Evolutionary conservation across 2,329 filamentous ascomycete genomes (phyloP), one percentile per base, ranked within the genome.

Genomic region (Alternaria incomplexa): DNA sequence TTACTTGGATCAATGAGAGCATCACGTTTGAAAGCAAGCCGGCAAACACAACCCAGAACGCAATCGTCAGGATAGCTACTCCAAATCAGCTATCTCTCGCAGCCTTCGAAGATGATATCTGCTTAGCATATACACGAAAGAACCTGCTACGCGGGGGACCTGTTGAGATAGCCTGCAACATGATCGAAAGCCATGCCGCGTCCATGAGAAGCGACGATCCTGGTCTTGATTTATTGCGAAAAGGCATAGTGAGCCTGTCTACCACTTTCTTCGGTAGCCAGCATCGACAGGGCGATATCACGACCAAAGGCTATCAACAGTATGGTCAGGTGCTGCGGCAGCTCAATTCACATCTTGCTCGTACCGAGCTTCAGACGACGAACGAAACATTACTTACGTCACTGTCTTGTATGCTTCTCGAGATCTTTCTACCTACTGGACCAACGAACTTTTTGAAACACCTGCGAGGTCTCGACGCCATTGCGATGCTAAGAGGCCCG

Each of bases 351-450:
- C 66, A 72, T 47, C 56, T 76, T 13, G 32, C 61, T 3, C 53
- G 61, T 15, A 64, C 72, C 2, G 53, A 67, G 7, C 57, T 68
- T 3, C 73, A 75, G 40, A 70, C 62, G 1, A 63, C 66, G 5
- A 65, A 75, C 44, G 69, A 74, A 40, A 76, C 73, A 3, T 64
- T 76, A 5, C 62, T 76, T 13, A 71, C 73, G 0, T 66, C 67
- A 2, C 45, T 74, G 6, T 72, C 70, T 3, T 75, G 73, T 53
- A 73, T 71, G 65, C 68, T 76, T 23, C 62, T 73, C 2, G 74
- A 77, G 50, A 69, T 75, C 3, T 76, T 75, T 44, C 51, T 74
- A 23, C 74, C 74, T 0, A 74, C 69, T 12, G 74, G 73, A 2
- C 66, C 68, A 1, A 65, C 67, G 44, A 70, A 75, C 28, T 76